Conservation (phyloP, 306 rosid species). For the Cucurbita argyrosperma region DNA sequence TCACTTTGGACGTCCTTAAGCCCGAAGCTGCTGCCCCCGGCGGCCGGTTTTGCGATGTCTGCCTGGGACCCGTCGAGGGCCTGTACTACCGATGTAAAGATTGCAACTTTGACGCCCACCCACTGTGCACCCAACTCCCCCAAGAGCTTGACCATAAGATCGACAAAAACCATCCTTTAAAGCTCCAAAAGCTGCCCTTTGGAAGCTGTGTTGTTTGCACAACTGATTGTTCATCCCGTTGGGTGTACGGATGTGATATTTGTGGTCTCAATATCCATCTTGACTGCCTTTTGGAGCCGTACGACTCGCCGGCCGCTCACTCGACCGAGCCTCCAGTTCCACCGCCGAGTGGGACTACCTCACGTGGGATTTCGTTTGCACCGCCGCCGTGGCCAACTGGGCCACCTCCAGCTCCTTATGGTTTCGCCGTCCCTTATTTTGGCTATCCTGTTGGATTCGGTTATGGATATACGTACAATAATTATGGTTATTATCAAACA, state of each 20-base stretch:
- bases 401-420: not conserved
- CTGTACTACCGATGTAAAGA: slow-evolving; percentile 4
- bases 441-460: not conserved
- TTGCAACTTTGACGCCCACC: slow-evolving; percentile 11
- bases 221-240: not conserved
- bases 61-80: not conserved
- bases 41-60: not conserved
- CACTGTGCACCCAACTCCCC: slow-evolving; percentile 11
- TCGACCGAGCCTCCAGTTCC: not conserved
- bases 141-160: not conserved
- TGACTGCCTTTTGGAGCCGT: not conserved
- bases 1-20: not conserved
- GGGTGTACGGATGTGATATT: not conserved
- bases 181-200: not conserved
- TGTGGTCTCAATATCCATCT: not conserved
- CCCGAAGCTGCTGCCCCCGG: not conserved
- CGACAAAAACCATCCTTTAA: not conserved
- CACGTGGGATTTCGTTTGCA: not conserved
- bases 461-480: not conserved
- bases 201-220: not conserved
- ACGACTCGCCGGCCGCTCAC: not conserved
- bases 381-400: not conserved
- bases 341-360: no score
- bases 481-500: not conserved
- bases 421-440: not conserved